Base-by-base conservation (phyloP, 345 rosid genomes). In the Populus euphratica region DNA sequence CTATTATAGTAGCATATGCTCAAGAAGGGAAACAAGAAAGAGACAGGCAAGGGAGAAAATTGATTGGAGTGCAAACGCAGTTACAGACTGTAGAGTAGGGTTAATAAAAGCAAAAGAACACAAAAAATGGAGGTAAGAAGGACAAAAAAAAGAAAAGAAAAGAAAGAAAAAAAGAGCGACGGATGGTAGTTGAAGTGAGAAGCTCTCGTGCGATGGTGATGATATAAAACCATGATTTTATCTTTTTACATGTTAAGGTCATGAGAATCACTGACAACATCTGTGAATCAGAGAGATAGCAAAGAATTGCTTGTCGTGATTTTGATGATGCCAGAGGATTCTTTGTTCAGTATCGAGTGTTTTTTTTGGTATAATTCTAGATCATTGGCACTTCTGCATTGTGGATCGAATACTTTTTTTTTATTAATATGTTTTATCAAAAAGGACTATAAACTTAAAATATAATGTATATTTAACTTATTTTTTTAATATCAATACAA, bases 181-280 rank as follows among this genome's bases (percentile, higher is more conserved):
- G 68, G 16, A 52, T 47, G 56, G 23, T 8, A 20, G 59, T 18
- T 52, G 2, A 52, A 18, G 59, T 52, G 20, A 18, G 54, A 39
- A 13, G 11, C 50, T 11, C 54, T 43, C 2, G 47, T 18, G 72
- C 5, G 77, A 18, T 31, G 69, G 67, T 39, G 79, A 62, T 82
- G 83, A 82, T 85, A 82, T 50, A 75, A 80, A 80, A 35, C 68
- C 70, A 82, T 59, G 65, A 70, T 52, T 69, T 36, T 59, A 67
- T 61, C 63, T 71, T 41, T 69, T 49, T 67, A 78, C 85, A 73
- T 84, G 77, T 70, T 78, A 18, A 41, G 74, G 86, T 83, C 88
- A 85, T 83, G 88, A 79, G 86, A 62, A 77, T 80, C 79, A 27
- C 79, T 75, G 76, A 18, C 50, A 11, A 17, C 10, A 50, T 1